Base-by-base conservation (phyloP, 1,284 basidiomycete genomes). In the Ceratobasidium sp. region DNA sequence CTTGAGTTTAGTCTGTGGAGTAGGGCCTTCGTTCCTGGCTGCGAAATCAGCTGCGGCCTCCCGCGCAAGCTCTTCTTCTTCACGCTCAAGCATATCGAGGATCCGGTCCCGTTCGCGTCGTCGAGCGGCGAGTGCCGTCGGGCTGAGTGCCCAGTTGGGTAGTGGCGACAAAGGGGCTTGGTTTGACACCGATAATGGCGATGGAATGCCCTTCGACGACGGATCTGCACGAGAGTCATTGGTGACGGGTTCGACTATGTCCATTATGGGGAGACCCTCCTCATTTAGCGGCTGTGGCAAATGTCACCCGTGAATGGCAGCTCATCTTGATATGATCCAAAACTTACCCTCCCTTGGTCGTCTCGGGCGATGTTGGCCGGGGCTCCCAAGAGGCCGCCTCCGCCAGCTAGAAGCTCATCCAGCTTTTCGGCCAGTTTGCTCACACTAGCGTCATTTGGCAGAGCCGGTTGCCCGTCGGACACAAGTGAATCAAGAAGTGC, bases 221-320 rank as follows among this genome's bases (percentile, higher is more conserved):
- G 62, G 63, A 41, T 31, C 54, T 2, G 29, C 39, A 22, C 27
- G 2, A 31, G 80, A 78, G 8, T 74, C 49, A 9, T 78, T 79
- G 16, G 83, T 74, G 4, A 85, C 78, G 61, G 87, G 87, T 78
- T 93, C 92, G n/a, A 85, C 86, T 74, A 93, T 90, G 43, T 93
- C 92, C 77, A 93, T 83, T 75, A 93, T 89, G 13, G 92, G 91
- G 41, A 92, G 85, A 0, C 91, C 91, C 69, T 93, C 91, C 79
- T 92, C 90, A 78, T 91, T 91, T 43, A 90, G 78, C 66, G 89
- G 82, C 90, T 92, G 72, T 54, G 3, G 39, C n/a, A 37, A 29
- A 43, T 24, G 14, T 22, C 49, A 27, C 6, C 9, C 8, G 24
- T 79, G 73, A 78, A 48, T 79, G 63, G 51, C 73, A 74, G 68